Evolutionary conservation across 2,329 filamentous ascomycete genomes (phyloP), one percentile per base, ranked within the genome.

Genomic region (Ascosphaera aggregata): DNA sequence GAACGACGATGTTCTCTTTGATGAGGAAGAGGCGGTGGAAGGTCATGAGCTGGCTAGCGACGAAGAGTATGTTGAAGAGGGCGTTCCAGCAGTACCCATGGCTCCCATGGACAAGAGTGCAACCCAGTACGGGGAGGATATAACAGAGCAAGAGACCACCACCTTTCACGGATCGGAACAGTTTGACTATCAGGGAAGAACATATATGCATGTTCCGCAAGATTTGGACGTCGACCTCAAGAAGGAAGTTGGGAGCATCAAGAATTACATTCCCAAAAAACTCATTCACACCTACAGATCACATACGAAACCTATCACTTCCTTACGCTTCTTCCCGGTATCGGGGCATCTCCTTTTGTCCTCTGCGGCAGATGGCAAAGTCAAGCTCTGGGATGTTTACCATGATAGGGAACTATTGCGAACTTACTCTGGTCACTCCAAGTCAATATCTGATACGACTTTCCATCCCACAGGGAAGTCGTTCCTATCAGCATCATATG

Each of bases 201-300:
- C 86, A 24, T 98, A 93, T 55, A 94, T 98, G 86, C 89, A 98
- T 58, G 68, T 95, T 36, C 89, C 89, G 2, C 84, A 82, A 55
- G 85, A 93, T 54, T 62, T 93, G 58, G 80, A 82, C 51, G 65
- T 93, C 54, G 80, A 92, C 53, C 64, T 98, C 48, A 70, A 67
- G 45, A 91, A 89, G 59, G 82, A 91, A 43, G 56, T 66, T 35
- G 80, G 80, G 49, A 84, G 76, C 51, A 58, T 71, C 52, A 85
- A 85, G 53, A 95, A 93, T 56, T 98, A 73, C 54, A 81, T 91
- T 41, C 89, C 89, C 30, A 95, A 93, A 66, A 95, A 92, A 61
- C 67, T 89, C 48, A 67, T 95, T 36, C 78, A 93, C 54, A 79
- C 80, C 19, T 98, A 80, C 80, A 86, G 80, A 58, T 68, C 75